Evolutionary conservation across 345 rosid genomes (phyloP), one percentile per base, ranked within the genome.

Genomic region (Hirschfeldia incana): DNA sequence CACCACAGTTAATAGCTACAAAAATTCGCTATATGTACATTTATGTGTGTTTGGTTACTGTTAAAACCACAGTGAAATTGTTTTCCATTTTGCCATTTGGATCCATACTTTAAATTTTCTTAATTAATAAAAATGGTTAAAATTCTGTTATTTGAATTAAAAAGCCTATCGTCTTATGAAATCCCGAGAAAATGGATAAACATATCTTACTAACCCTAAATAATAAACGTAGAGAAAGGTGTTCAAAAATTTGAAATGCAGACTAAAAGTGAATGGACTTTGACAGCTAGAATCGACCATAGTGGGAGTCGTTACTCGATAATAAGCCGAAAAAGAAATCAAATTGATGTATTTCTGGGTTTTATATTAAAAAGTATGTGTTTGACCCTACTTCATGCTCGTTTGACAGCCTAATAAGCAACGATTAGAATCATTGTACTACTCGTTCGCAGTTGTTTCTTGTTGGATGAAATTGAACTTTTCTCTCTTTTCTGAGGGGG

Each of bases 281-380:
- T 67, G 79, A 76, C 74, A 69, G 63, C 33, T 8, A 46, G 17
- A 37, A 7, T 27, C 33, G 46, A 78, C 15, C 32, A 65, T 15
- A 72, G n/a, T 72, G 57, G 81, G 72, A 72, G 67, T 65, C 62
- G 72, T 72, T 71, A 71, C 51, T 36, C 7, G 71, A 69, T 42
- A 42, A 39, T 39, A 39, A 39, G 46, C 46, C 46, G 12, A 39
- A 39, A 39, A 39, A 9, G 13, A 39, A 39, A 39, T 39, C 12
- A 39, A 39, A 39, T 2, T 39, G 46, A 12, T 2, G 46, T 39
- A 4, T 39, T 39, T 39, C 46, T 39, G 46, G 46, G 46, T 39
- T 39, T 39, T 39, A 39, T 39, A 39, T 39, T 39, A 39, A 39
- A 39, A 39, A 39, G 46, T 39, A 12, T 34, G 4, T 33, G 4